Base-by-base conservation (phyloP, 2,329 filamentous ascomycete genomes). In the Penicillium sp. region DNA sequence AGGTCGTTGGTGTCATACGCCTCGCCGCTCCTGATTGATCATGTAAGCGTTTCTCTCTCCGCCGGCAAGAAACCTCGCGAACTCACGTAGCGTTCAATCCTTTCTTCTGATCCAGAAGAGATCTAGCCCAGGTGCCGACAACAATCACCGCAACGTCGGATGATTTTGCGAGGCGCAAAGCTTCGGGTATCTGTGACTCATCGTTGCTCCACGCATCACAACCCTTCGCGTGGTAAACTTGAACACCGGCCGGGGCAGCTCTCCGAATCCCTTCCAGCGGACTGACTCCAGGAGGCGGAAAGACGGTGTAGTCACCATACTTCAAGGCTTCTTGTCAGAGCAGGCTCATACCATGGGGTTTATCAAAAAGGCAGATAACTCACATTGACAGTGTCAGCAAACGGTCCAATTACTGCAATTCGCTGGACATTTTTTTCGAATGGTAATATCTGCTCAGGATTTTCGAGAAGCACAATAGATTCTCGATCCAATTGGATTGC, bases 41-140 rank as follows among this genome's bases (percentile, higher is more conserved):
- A 26, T 49, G 19, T 22, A 22, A 22, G 19, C 4, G 11, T 11
- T 30, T 28, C 11, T 28, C 7, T n/a, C 11, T 49, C 26, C 7
- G 46, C 10, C 2, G 16, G 2, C 11, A 7, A 26, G 16, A 10
- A 30, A 7, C 19, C 19, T 22, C 19, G 19, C 2, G 19, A 22
- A n/a, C 46, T 49, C 46, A 49, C 46, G 46, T 49, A 5, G 46
- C 46, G 25, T 49, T 49, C 22, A 49, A n/a, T 11, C 22, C 46
- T 28, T 49, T 25, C 25, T 33, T 26, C 25, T 49, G 46, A 16
- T 30, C 46, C 19, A 22, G 19, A 22, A 22, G 19, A 22, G 19
- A 22, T 25, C 46, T 25, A 4, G 25, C 19, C 25, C 46, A 49
- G 46, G 46, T 49, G 8, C 46, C 46, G 4, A 49, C 46, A 26